Evolutionary conservation across 139 green algal genomes (phyloP).

Genomic region (Chlamydomonas schloesseri): DNA sequence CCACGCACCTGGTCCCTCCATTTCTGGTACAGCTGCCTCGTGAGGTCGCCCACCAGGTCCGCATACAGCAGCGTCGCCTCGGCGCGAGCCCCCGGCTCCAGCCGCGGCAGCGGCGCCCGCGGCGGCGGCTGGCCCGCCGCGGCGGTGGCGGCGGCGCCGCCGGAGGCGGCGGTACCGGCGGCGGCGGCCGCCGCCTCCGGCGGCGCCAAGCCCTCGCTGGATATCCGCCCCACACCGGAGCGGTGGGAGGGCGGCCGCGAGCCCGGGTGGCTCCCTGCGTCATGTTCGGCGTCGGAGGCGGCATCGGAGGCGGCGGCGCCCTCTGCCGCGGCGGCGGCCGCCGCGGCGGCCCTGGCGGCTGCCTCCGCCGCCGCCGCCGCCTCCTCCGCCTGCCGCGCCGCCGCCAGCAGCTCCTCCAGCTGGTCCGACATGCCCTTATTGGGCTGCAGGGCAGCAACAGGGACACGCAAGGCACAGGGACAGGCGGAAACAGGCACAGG

Average conservation of each 20-base stretch:
- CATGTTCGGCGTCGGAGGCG: no score
- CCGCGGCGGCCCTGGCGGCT: background rate
- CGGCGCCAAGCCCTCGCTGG: no score
- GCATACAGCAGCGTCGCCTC: conserved; percentile 23
- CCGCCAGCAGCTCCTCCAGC: background rate
- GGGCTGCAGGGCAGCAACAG: conserved; percentile 7
- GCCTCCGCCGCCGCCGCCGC: background rate
- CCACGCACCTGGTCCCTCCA: conserved; percentile 43
- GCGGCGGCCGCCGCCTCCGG: no score
- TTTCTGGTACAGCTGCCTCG: conserved; percentile 41
- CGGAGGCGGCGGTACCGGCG: no score
- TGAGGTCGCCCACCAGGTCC: conserved; percentile 23
- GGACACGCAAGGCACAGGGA: no score
- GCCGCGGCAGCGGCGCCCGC: background rate
- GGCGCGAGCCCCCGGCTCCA: background rate
- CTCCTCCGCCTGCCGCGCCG: background rate
- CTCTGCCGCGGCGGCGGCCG: background rate
- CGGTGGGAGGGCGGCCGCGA: no score
- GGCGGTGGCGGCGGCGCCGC: background rate
- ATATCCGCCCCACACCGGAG: no score
- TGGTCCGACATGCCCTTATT: background rate
- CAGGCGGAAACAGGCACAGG: no score
- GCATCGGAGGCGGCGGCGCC: no score
- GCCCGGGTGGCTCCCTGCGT: no score
- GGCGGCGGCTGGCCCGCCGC: background rate